A percentile compares a stretch with the other conserved stretches of the same genome.
phyloP scores from a whole-genome alignment of 2,329 filamentous ascomycete genomes.

The Intubia oerlemansii region DNA sequence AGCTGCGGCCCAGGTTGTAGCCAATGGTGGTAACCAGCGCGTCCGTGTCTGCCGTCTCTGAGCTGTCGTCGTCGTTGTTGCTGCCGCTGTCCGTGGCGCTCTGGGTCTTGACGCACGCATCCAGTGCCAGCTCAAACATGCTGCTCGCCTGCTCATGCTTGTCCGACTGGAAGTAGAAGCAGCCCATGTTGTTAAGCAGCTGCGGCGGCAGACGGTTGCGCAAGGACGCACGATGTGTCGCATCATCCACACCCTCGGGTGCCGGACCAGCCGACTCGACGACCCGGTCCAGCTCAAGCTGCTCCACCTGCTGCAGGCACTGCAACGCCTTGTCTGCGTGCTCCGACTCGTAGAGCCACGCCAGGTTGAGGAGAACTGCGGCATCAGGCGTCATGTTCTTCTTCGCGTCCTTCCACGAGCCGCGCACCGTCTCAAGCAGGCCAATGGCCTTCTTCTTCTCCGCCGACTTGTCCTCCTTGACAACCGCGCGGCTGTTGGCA shows the following conservation, averaged over 20 bases:
- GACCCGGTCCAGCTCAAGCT: conserved; percentile 67
- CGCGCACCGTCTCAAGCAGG: conserved; percentile 65
- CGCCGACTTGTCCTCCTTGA: conserved; percentile 68
- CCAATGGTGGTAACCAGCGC: conserved; percentile 88
- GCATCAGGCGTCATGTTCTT: conserved; percentile 64
- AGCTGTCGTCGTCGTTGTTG: conserved; percentile 39
- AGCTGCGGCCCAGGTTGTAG: conserved; percentile 86
- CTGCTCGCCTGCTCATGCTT: conserved; percentile 62
- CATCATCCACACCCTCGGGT: conserved; percentile 35
- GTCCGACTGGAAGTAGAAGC: conserved; percentile 79
- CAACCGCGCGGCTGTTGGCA: conserved; percentile 41
- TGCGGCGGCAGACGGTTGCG: conserved; percentile 72
- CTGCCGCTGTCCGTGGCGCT: conserved; percentile 37
- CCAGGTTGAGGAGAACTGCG: conserved; percentile 76
- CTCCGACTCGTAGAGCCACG: conserved; percentile 71
- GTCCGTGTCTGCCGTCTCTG: conserved; percentile 69
- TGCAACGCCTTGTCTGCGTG: conserved; percentile 79
- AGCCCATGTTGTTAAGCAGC: conserved; percentile 90
- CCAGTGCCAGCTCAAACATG: conserved; percentile 79
- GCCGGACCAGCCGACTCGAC: conserved; percentile 43
- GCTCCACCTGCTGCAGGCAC: conserved; percentile 79
- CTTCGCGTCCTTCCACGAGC: conserved; percentile 83
- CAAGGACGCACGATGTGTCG: conserved; percentile 35
- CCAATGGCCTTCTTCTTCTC: conserved; percentile 74
- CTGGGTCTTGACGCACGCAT: conserved; percentile 64